Conservation (phyloP, 108 stramenopile genomes). For the Nannochloropsis oceanica region DNA sequence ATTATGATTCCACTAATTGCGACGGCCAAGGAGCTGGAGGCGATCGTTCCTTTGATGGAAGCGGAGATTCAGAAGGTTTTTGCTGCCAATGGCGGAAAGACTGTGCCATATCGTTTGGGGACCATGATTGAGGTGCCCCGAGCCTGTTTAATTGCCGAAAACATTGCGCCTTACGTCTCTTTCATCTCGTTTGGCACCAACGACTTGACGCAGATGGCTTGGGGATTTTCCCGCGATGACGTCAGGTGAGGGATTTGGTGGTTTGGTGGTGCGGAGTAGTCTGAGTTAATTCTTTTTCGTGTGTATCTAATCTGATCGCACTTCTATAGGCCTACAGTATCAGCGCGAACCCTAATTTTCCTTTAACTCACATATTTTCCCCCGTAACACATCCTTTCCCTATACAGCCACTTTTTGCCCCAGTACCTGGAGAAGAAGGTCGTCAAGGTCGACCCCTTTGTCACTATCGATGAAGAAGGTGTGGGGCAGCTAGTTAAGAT, state of each 20-base stretch:
- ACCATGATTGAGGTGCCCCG: conserved; percentile 81
- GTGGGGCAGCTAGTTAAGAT: conserved; percentile 55
- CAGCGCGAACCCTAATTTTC: no score
- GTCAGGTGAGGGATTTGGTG: conserved; percentile 17
- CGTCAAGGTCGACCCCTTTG: conserved; percentile 58
- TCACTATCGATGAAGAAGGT: conserved; percentile 62
- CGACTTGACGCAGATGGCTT: conserved; percentile 66
- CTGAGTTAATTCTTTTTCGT: no score
- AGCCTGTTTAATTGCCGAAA: conserved; percentile 52
- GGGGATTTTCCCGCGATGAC: conserved; percentile 71
- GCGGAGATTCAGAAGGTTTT: conserved; percentile 21
- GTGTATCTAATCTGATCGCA: no score
- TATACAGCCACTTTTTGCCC: background rate
- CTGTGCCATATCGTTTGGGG: conserved; percentile 52
- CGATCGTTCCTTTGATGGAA: conserved; percentile 24
- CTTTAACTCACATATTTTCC: conserved; percentile 51
- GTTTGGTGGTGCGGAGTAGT: no score
- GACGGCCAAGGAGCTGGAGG: conserved; percentile 25
- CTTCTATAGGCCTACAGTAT: no score
- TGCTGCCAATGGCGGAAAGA: conserved; percentile 1
- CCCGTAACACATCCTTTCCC: conserved; percentile 24
- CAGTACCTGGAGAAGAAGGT: conserved; percentile 38
- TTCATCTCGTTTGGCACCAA: conserved; percentile 76
- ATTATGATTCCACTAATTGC: conserved; percentile 42
- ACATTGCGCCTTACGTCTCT: conserved; percentile 50